Conservation (phyloP, 192 early-diverging fungal genomes). For the Entophlyctis helioformis region DNA sequence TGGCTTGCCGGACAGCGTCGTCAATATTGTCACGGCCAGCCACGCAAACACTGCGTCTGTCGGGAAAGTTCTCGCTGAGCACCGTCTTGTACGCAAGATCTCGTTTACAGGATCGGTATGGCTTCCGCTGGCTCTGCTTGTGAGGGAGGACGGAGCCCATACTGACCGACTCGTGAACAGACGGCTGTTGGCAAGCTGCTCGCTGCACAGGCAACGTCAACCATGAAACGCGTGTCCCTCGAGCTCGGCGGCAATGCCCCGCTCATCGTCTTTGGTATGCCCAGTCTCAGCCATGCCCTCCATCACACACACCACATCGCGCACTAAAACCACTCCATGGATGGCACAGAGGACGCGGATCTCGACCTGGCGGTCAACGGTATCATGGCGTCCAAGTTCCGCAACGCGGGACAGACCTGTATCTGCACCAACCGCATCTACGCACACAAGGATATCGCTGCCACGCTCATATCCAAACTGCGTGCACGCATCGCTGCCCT, state of each 20-base stretch:
- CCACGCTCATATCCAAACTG: constrained; percentile 30
- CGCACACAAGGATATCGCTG: constrained; percentile 23
- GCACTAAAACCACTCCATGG: not conserved
- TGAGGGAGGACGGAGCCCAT: not conserved
- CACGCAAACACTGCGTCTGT: constrained; percentile 36
- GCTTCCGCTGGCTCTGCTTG: constrained; percentile 2
- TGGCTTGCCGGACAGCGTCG: constrained; percentile 53
- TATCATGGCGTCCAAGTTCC: constrained; percentile 22
- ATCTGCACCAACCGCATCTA: constrained; percentile 27
- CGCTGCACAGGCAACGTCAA: constrained; percentile 41
- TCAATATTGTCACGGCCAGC: constrained; percentile 50
- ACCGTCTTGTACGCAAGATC: constrained; percentile 52
- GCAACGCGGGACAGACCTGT: constrained; percentile 35
- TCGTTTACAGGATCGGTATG: constrained; percentile 68
- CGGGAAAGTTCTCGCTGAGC: constrained; percentile 45
- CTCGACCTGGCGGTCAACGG: constrained; percentile 25
- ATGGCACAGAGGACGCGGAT: constrained; percentile 21
- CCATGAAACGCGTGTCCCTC: constrained; percentile 34
- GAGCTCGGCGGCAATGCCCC: constrained; percentile 39
- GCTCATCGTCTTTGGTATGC: constrained; percentile 34
- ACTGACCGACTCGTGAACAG: constrained; percentile 4
- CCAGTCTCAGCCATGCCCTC: too few relatives aligned
- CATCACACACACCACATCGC: not conserved
- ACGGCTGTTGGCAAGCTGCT: constrained; percentile 57
- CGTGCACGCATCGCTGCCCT: constrained; percentile 40